Percentiles rank a stretch among this genome's conserved stretches.
Conservation (phyloP, 1,284 basidiomycete species). For the Leccinum fuscescens region DNA sequence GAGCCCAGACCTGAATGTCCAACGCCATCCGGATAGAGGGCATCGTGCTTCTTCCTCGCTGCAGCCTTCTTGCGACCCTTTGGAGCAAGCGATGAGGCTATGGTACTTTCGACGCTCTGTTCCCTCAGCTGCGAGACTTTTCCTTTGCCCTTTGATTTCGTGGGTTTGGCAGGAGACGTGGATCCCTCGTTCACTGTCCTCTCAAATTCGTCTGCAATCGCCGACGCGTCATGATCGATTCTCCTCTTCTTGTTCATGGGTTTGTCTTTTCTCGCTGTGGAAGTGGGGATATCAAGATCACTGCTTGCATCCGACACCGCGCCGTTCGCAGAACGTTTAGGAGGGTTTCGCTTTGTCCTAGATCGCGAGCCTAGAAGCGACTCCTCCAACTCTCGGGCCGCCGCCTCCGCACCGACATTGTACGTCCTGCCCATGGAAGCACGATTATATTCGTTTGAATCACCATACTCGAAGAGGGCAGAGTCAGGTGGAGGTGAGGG, state of each 20-base stretch:
- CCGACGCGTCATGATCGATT: conserved; percentile 37
- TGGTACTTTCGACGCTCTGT: conserved; percentile 43
- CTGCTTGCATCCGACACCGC: conserved; percentile 54
- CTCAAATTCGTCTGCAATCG: conserved; percentile 44
- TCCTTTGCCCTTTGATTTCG: conserved; percentile 41
- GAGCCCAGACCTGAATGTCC: conserved; percentile 55
- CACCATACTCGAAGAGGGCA: conserved; percentile 32
- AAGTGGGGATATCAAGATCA: conserved; percentile 40
- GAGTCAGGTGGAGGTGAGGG: conserved; percentile 34
- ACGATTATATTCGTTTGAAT: conserved; percentile 26
- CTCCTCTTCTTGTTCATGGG: conserved; percentile 52
- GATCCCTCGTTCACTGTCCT: conserved; percentile 34
- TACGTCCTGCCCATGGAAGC: conserved; percentile 25
- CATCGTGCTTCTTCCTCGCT: conserved; percentile 47
- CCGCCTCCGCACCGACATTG: conserved; percentile 38
- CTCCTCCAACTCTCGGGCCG: conserved; percentile 44
- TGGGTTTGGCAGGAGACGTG: conserved; percentile 22
- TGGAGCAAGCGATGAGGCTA: conserved; percentile 32
- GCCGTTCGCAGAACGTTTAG: conserved; percentile 49
- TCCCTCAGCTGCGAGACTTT: conserved; percentile 42
- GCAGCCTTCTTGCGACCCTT: conserved; percentile 42
- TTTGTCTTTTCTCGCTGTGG: conserved; percentile 24
- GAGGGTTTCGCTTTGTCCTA: conserved; percentile 37
- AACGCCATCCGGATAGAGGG: conserved; percentile 40
- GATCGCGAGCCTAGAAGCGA: conserved; percentile 34